phyloP scores from a whole-genome alignment of 768 basidiomycete genomes.

The Pleurotus pulmonarius region DNA sequence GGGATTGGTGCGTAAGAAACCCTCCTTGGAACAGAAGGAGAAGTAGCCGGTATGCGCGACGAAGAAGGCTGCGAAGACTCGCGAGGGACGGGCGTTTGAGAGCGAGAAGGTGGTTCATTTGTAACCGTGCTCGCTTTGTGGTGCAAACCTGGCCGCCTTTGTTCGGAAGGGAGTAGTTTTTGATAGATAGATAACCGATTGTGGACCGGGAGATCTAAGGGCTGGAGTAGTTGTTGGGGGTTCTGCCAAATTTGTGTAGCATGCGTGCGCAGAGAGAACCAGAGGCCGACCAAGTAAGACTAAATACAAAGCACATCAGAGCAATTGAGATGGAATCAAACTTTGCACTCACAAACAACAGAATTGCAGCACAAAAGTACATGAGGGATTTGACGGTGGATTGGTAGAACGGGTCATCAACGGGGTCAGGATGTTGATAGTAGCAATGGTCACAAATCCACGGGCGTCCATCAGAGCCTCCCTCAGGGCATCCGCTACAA shows the following conservation, averaged over 20 bases:
- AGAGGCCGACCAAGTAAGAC: conserved; percentile 96
- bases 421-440: conserved; percentile 92
- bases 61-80: conserved; percentile 19
- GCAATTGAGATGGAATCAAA: neutral
- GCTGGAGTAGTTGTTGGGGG: conserved; percentile 77
- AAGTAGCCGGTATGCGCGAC: conserved; percentile 21
- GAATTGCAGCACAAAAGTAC: conserved; percentile 91
- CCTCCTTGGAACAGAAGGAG: conserved; percentile 43
- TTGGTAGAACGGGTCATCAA: conserved; percentile 94
- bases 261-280: conserved; percentile 98
- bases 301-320: conserved; percentile 24
- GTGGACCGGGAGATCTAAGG: conserved; percentile 53
- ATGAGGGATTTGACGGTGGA: conserved; percentile 92
- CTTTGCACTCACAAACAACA: conserved; percentile 71
- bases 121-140: conserved; percentile 44
- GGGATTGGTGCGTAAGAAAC: conserved; percentile 51
- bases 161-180: conserved; percentile 36
- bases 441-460: conserved; percentile 94
- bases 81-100: conserved; percentile 33
- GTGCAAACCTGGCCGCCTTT: conserved; percentile 28
- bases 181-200: conserved; percentile 66
- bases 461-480: conserved; percentile 35
- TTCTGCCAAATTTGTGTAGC: conserved; percentile 99
- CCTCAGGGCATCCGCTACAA: conserved; percentile 72
- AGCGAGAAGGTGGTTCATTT: conserved; percentile 32